Evolutionary conservation across 169 alveolate species (phyloP).

Genomic region (Plasmodium chabaudi): DNA sequence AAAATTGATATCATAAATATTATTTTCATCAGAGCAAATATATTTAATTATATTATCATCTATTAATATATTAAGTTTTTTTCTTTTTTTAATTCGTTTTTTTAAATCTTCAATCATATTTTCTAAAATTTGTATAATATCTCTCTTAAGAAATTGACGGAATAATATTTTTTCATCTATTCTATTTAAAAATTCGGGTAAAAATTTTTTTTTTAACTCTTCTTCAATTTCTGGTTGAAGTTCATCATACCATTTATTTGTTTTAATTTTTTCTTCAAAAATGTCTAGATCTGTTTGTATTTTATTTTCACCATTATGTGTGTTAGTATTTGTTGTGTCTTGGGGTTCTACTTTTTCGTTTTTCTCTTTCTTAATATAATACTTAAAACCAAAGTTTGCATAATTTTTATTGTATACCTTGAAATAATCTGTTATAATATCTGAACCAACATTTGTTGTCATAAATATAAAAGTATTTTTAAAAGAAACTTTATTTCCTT

Average conservation of each 20-base stretch:
- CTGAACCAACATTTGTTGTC: slow-evolving; percentile 91
- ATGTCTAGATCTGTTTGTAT: not conserved
- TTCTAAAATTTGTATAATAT: slow-evolving; percentile 80
- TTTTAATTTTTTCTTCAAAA: slow-evolving; percentile 67
- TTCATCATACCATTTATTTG: slow-evolving; percentile 74
- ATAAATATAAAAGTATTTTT: slow-evolving; percentile 89
- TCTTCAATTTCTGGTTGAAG: slow-evolving; percentile 76
- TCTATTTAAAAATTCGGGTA: slow-evolving; percentile 86
- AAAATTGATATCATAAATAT: slow-evolving; percentile 72
- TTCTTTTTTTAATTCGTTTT: slow-evolving; percentile 76
- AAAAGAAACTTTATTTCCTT: slow-evolving; percentile 89
- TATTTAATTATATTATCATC: slow-evolving; percentile 45
- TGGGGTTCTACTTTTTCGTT: not conserved
- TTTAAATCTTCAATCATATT: slow-evolving; percentile 76
- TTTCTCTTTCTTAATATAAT: slow-evolving; percentile 18
- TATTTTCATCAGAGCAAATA: slow-evolving; percentile 58
- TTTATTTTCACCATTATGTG: not conserved
- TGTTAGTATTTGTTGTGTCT: not conserved
- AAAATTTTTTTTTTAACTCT: slow-evolving; percentile 76
- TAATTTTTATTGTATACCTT: slow-evolving; percentile 64
- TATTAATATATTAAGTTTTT: slow-evolving; percentile 57
- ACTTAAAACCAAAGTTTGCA: slow-evolving; percentile 54
- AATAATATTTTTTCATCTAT: slow-evolving; percentile 85
- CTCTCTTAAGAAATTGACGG: slow-evolving; percentile 80
- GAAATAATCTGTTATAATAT: slow-evolving; percentile 78